A percentile compares a stretch with the other conserved stretches of the same genome.
These are phyloP conservation scores for Rhizopogon vesiculosus DNA, from an alignment of 768 basidiomycete genomes.

Conservation along the genomic window DNA sequence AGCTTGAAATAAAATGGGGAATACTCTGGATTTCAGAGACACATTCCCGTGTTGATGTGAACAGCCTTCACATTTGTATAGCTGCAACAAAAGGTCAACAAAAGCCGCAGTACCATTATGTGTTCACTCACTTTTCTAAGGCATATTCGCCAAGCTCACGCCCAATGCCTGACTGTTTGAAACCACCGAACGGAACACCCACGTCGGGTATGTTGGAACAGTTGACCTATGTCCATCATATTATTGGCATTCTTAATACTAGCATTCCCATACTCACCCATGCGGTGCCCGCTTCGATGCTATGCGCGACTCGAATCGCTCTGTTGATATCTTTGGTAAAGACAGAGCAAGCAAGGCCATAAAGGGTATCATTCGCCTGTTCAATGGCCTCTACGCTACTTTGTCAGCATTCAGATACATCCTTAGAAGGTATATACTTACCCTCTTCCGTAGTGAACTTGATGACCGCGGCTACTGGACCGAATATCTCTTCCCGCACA, in stretches of 20 bases:
- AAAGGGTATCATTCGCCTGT: slow-evolving; percentile 46
- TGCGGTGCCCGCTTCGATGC: slow-evolving; percentile 39
- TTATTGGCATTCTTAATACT: neutral
- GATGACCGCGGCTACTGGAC: slow-evolving; percentile 65
- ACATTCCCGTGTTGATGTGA: slow-evolving; percentile 50
- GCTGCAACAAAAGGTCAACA: slow-evolving; percentile 22
- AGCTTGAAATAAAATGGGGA: neutral
- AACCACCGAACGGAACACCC: slow-evolving; percentile 63
- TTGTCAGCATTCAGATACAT: neutral
- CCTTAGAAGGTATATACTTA: slow-evolving; percentile 6
- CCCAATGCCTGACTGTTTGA: slow-evolving; percentile 72
- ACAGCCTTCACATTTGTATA: slow-evolving; percentile 70
- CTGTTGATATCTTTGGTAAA: slow-evolving; percentile 43
- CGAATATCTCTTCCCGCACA: slow-evolving; percentile 58
- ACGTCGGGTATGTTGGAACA: slow-evolving; percentile 38
- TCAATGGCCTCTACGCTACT: slow-evolving; percentile 20
- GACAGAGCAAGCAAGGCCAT: slow-evolving; percentile 51
- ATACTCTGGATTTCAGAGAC: neutral
- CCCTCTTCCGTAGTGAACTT: slow-evolving; percentile 58
- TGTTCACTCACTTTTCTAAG: slow-evolving; percentile 11
- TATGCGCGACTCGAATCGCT: slow-evolving; percentile 36
- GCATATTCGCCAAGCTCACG: slow-evolving; percentile 69
- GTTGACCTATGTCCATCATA: slow-evolving; percentile 31
- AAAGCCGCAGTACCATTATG: neutral
- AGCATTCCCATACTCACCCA: slow-evolving; percentile 14